Evolutionary conservation across 2,329 filamentous ascomycete species (phyloP).

Genomic region (Dothistroma pini): DNA sequence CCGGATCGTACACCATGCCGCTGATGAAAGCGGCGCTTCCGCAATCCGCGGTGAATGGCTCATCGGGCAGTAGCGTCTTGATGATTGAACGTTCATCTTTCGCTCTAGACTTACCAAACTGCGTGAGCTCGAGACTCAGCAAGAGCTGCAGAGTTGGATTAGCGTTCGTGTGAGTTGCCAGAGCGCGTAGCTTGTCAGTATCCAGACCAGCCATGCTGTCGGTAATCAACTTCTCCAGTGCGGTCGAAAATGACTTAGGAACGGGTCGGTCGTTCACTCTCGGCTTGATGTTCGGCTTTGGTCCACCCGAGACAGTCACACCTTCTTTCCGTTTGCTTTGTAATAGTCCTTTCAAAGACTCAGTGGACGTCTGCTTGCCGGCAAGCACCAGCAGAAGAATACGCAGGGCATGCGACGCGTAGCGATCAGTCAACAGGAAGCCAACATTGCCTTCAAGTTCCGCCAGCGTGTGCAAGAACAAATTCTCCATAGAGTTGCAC

Average conservation of each 20-base stretch:
- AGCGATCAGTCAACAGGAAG: slow-evolving; percentile 79
- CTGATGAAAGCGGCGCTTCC: slow-evolving; percentile 79
- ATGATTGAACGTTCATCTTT: slow-evolving; percentile 67
- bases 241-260: slow-evolving; percentile 71
- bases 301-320: slow-evolving; percentile 57
- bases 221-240: slow-evolving; percentile 75
- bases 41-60: slow-evolving; percentile 66
- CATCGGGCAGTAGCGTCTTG: slow-evolving; percentile 73
- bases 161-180: slow-evolving; percentile 84
- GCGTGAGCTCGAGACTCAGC: slow-evolving; percentile 76
- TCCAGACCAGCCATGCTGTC: slow-evolving; percentile 74
- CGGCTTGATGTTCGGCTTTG: slow-evolving; percentile 49
- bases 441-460: slow-evolving; percentile 84
- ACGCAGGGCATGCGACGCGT: slow-evolving; percentile 86
- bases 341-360: slow-evolving; percentile 67
- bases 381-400: slow-evolving; percentile 83
- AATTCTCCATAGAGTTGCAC: slow-evolving; percentile 69
- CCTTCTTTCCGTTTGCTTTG: slow-evolving; percentile 93
- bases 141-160: slow-evolving; percentile 92
- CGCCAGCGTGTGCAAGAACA: slow-evolving; percentile 78
- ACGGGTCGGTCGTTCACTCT: slow-evolving; percentile 50
- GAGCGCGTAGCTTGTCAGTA: slow-evolving; percentile 71
- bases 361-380: slow-evolving; percentile 71
- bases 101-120: slow-evolving; percentile 64
- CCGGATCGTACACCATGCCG: slow-evolving; percentile 80